Evolutionary conservation across 2,329 filamentous ascomycete genomes (phyloP).

Genomic region (Fusarium sp.): DNA sequence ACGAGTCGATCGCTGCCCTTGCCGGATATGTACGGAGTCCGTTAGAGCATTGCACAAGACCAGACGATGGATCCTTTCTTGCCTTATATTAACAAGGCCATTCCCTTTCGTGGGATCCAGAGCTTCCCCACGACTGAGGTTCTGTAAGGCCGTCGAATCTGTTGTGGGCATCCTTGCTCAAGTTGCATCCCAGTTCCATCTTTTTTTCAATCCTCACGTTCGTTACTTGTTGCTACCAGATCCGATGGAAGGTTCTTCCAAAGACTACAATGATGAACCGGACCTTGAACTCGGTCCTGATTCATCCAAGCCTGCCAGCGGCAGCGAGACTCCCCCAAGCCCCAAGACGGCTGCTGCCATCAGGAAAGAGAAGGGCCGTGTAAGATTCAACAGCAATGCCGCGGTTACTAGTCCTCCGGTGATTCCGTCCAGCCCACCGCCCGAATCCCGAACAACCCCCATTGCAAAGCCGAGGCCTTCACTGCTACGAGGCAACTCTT

Average conservation of each 20-base stretch:
- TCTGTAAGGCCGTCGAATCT: conserved; percentile 14
- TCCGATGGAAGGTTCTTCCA: conserved; percentile 36
- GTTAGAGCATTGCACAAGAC: conserved; percentile 1
- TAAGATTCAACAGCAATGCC: conserved; percentile 60
- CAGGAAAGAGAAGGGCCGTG: conserved; percentile 58
- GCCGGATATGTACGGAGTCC: conserved; percentile 24
- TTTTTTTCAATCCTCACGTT: conserved; percentile 17
- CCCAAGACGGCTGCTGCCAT: conserved; percentile 26
- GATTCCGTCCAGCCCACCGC: conserved; percentile 19
- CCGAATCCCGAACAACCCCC: conserved; percentile 23
- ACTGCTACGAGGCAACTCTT: conserved; percentile 55
- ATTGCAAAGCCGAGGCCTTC: conserved; percentile 52
- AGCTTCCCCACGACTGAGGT: conserved; percentile 20
- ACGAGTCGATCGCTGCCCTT: conserved; percentile 33
- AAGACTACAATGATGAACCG: conserved; percentile 34
- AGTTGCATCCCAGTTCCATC: conserved; percentile 21
- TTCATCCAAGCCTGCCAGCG: conserved; percentile 4
- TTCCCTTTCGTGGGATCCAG: background rate
- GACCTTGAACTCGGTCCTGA: conserved; percentile 33
- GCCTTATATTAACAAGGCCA: conserved; percentile 30
- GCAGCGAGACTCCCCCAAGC: conserved; percentile 19
- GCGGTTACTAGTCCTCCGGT: conserved; percentile 44
- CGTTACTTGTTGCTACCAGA: conserved; percentile 14
- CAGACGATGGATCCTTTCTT: conserved; percentile 15
- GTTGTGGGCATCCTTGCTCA: conserved; percentile 17